phyloP scores from a whole-genome alignment of 2,329 filamentous ascomycete species.

The Colletotrichum sp. region DNA sequence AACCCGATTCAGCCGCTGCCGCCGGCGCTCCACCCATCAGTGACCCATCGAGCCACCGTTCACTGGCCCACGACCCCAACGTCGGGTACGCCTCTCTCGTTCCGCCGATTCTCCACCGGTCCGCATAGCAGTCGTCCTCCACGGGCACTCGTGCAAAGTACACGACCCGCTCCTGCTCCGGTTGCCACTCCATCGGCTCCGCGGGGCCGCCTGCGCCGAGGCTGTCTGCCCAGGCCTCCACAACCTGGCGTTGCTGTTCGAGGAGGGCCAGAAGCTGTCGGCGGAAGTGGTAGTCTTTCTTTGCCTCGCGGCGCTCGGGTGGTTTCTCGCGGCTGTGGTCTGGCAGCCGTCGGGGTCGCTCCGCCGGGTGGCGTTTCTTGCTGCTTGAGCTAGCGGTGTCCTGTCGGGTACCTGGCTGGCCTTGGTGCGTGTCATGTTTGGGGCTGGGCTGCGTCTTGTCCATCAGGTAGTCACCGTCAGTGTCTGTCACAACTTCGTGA shows the following conservation, averaged over 20 bases:
- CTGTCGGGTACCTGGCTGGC: background rate
- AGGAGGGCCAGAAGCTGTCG: background rate
- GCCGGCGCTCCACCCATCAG: background rate
- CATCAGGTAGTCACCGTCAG: conserved; percentile 12
- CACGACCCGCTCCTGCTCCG: conserved; percentile 24
- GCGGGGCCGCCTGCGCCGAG: conserved; percentile 20
- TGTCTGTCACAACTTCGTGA: background rate
- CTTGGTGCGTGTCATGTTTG: background rate
- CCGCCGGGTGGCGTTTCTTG: background rate
- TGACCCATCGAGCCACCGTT: background rate
- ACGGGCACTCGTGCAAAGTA: conserved; percentile 8
- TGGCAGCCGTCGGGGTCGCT: background rate
- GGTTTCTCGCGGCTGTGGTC: background rate
- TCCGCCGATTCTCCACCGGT: conserved; percentile 9
- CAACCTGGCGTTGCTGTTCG: conserved; percentile 10
- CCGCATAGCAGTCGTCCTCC: conserved; percentile 16
- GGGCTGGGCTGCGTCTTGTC: background rate
- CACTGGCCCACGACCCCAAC: background rate
- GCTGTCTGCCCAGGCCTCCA: conserved; percentile 24
- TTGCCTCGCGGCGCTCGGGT: background rate
- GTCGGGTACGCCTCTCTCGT: background rate
- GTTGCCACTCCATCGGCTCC: conserved; percentile 31
- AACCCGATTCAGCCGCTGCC: background rate
- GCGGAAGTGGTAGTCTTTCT: conserved; percentile 9
- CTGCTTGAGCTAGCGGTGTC: background rate